Conservation (phyloP, 2,329 filamentous ascomycete species). For the Trichocomaceae sp. region DNA sequence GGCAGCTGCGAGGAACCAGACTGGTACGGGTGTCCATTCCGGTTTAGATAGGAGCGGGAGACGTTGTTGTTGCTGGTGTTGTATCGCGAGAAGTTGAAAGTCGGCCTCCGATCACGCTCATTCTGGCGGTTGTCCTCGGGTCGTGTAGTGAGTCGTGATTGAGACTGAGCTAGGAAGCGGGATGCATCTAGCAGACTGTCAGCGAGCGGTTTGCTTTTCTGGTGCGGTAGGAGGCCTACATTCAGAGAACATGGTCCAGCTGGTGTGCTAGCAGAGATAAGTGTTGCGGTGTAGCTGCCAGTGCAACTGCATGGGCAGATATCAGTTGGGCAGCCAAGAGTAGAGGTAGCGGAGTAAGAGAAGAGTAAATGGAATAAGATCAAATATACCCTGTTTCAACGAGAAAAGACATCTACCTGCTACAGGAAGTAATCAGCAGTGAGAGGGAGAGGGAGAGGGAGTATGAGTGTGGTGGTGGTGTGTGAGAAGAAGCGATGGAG, state of each 20-base stretch:
- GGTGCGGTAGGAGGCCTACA: conserved; percentile 55
- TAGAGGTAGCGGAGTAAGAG: not conserved
- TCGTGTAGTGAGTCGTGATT: conserved; percentile 77
- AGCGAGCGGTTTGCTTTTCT: not conserved
- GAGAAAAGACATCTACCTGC: not conserved
- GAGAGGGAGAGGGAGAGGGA: no score
- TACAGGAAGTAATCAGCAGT: not conserved
- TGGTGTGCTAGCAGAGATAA: conserved; percentile 3
- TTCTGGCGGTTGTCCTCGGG: conserved; percentile 44
- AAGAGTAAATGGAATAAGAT: not conserved
- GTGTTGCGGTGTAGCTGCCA: not conserved
- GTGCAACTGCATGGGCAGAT: not conserved
- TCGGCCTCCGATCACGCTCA: conserved; percentile 37
- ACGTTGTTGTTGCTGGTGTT: conserved; percentile 40
- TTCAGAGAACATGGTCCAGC: conserved; percentile 70
- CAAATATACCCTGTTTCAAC: not conserved
- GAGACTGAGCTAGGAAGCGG: conserved; percentile 90
- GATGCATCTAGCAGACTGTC: conserved; percentile 67
- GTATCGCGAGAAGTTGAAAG: conserved; percentile 33
- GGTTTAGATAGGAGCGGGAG: conserved; percentile 45
- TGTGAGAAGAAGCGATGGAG: not conserved
- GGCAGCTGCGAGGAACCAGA: conserved; percentile 63
- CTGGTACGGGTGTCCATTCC: conserved; percentile 72
- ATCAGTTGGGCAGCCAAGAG: not conserved
- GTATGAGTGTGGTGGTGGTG: not conserved